A percentile compares a stretch with the other conserved stretches of the same genome.
Conservation (phyloP, 306 rosid genomes). For the Sechiopsis laciniata region DNA sequence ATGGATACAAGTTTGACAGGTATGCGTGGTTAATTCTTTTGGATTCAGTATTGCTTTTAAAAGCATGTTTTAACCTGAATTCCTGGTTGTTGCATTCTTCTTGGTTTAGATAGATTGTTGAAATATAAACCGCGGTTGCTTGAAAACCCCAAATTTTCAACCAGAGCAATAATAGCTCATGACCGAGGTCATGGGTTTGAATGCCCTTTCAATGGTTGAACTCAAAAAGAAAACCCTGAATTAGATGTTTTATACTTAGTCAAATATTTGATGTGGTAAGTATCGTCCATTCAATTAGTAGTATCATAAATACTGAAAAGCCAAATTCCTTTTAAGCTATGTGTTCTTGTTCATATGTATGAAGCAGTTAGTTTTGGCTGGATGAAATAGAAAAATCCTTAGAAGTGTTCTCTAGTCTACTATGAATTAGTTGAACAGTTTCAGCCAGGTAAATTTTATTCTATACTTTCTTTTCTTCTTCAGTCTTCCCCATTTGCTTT, state of each 20-base stretch:
- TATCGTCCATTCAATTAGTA: neutral
- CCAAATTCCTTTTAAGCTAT: neutral
- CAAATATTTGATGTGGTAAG: neutral
- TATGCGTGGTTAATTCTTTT: neutral
- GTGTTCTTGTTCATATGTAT: neutral
- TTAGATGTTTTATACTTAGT: neutral
- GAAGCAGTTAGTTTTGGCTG: neutral
- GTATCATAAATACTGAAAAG: neutral
- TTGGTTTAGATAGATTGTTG: conserved; percentile 3
- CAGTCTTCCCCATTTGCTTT: neutral
- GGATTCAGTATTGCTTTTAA: neutral
- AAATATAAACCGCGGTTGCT: neutral
- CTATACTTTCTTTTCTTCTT: neutral
- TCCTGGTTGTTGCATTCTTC: neutral
- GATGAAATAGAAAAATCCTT: neutral
- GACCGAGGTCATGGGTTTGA: no score
- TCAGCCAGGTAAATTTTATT: neutral
- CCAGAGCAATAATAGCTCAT: no score
- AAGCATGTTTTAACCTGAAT: neutral
- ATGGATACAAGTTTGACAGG: conserved; percentile 98
- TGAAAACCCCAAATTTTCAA: neutral
- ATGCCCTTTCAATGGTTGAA: no score
- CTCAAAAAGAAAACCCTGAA: no score
- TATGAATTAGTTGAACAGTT: neutral
- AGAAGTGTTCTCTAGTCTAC: neutral